phyloP scores from a whole-genome alignment of 768 basidiomycete species.

The Russula virescens region DNA sequence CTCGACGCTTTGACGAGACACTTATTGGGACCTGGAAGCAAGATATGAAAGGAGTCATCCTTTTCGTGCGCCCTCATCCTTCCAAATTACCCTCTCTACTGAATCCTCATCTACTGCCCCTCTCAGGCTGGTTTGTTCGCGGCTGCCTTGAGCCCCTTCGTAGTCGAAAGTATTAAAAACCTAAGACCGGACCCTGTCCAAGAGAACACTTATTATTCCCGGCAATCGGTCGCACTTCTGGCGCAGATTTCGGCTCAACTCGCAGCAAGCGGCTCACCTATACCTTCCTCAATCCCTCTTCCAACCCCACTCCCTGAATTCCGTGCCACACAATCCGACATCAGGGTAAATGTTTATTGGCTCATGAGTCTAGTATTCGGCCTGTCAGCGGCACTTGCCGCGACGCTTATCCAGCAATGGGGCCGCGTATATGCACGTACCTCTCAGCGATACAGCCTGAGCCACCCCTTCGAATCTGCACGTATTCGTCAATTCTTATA shows the following conservation, averaged over 20 bases:
- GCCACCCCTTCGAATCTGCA: constrained; percentile 32
- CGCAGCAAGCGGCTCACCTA: constrained; percentile 9
- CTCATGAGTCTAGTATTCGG: too few species aligned
- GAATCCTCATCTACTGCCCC: not conserved
- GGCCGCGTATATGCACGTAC: not conserved
- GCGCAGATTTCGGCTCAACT: constrained; percentile 19
- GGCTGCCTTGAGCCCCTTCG: constrained; percentile 14
- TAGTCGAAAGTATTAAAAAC: constrained; percentile 8
- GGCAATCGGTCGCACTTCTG: constrained; percentile 12
- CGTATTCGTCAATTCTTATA: constrained; percentile 37
- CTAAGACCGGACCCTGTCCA: not conserved
- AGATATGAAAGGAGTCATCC: constrained; percentile 39
- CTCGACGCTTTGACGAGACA: constrained; percentile 32
- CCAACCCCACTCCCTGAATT: constrained; percentile 11
- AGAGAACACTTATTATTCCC: not conserved
- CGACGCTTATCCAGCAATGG: constrained; percentile 38
- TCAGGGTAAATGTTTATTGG: too few species aligned
- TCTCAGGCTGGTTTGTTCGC: constrained; percentile 19
- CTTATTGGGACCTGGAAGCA: constrained; percentile 37
- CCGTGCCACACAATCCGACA: constrained; percentile 28
- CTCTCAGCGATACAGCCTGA: constrained; percentile 26
- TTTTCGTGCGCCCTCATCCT: constrained; percentile 31
- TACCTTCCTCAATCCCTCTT: not conserved
- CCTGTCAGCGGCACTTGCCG: constrained; percentile 39
- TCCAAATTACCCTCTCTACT: too few species aligned